These are phyloP conservation scores for Coleophoma crateriformis DNA, from an alignment of 2,329 filamentous ascomycete genomes.

Conservation along the genomic window DNA sequence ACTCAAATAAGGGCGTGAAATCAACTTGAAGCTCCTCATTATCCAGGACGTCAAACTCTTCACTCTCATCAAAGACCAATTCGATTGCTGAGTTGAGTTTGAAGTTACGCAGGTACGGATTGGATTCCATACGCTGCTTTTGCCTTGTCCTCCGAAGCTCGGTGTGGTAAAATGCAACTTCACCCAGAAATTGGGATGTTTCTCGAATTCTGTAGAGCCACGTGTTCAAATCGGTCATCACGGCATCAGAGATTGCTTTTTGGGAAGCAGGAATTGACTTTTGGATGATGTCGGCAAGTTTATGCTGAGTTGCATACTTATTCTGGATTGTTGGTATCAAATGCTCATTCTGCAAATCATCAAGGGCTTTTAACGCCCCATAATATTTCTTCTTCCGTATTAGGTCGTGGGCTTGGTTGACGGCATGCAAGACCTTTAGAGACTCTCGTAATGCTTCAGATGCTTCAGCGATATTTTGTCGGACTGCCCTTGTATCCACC, in stretches of 20 bases:
- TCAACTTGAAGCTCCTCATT: slow-evolving; percentile 95
- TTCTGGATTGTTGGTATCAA: slow-evolving; percentile 66
- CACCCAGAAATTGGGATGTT: slow-evolving; percentile 90
- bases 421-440: slow-evolving; percentile 82
- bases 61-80: slow-evolving; percentile 87
- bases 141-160: slow-evolving; percentile 79
- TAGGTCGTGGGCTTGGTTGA: slow-evolving; percentile 91
- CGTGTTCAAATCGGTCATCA: slow-evolving; percentile 94
- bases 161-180: slow-evolving; percentile 95
- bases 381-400: slow-evolving; percentile 94
- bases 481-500: slow-evolving; percentile 85
- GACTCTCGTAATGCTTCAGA: slow-evolving; percentile 85
- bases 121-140: slow-evolving; percentile 72
- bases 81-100: slow-evolving; percentile 95
- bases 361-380: slow-evolving; percentile 84
- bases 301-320: slow-evolving; percentile 90
- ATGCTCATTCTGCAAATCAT: slow-evolving; percentile 94
- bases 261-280: slow-evolving; percentile 91
- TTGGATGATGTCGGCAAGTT: slow-evolving; percentile 91
- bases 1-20: slow-evolving; percentile 91
- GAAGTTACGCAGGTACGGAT: slow-evolving; percentile 73
- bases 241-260: slow-evolving; percentile 88
- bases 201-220: slow-evolving; percentile 95
- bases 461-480: slow-evolving; percentile 93
- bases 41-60: slow-evolving; percentile 92